Evolutionary conservation across 768 basidiomycete genomes (phyloP), one percentile per base, ranked within the genome.

Genomic region (Hygrocybe punicea): DNA sequence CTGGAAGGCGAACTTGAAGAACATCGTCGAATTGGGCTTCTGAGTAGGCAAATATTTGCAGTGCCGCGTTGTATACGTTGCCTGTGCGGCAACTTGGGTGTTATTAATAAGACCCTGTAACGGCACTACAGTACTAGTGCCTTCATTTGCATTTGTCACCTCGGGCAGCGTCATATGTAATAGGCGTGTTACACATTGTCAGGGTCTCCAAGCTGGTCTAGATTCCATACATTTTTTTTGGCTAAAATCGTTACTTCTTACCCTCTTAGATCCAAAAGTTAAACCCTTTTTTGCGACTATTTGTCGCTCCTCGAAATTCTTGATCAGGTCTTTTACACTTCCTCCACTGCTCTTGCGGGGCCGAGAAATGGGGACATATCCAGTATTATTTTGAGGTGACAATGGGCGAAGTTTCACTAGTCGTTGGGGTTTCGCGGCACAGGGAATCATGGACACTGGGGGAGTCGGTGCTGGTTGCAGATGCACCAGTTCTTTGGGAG

Each of bases 301-400:
- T 13, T 51, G 53, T 21, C 34, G 54, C 46, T 67, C 68, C 69
- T 91, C 87, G 63, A 84, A 91, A 29, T 74, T 79, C 66, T 71
- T 77, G 51, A 90, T 82, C 53, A 91, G 67, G 51, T 91, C 88
- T 69, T 80, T 88, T 56, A 91, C 89, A 62, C 87, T 89, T 51
- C 79, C 77, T 13, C 81, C 82, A 63, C 89, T 88, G 57, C 81
- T 84, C 63, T 84, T 74, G 56, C 88, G 72, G n/a, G 73, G 73
- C 46, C 73, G 68, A 21, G 67, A 60, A 1, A 65, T 59, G 9
- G 59, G 55, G 24, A 63, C 62, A 1, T 62, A 59, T n/a, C 57
- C 60, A 19, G 64, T 51, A 16, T 63, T 60, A 16, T 64, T 64
- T 2, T 70, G 67, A 14, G 76, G 71, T 6, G 76, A 68, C 13